phyloP scores from a whole-genome alignment of 768 basidiomycete genomes.

The Macrolepiota albuminosa region DNA sequence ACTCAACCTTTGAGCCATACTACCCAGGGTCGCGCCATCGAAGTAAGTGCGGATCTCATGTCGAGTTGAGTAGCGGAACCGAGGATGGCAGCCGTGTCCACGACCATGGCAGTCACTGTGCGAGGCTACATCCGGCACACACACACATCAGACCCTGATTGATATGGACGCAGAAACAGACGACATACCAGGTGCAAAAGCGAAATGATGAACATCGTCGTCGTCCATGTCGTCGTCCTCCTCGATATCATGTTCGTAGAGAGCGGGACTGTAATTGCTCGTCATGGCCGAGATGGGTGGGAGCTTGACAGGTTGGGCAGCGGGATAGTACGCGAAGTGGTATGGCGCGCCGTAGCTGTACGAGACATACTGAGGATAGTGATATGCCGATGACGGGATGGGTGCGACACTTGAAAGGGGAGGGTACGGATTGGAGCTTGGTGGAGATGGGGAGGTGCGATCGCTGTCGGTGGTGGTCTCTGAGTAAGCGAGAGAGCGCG shows the following conservation, averaged over 20 bases:
- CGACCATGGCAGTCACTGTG: background rate
- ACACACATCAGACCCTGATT: background rate
- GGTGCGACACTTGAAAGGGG: no score
- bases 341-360: background rate
- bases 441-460: background rate
- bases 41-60: constrained; percentile 3
- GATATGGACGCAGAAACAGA: background rate
- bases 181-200: constrained; percentile 5
- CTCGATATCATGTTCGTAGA: background rate
- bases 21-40: constrained; percentile 4
- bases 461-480: background rate
- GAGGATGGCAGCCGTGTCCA: background rate
- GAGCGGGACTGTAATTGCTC: background rate
- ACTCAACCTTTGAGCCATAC: background rate
- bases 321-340: background rate
- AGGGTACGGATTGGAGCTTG: background rate
- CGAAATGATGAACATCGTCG: background rate
- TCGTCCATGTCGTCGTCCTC: background rate
- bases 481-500: background rate
- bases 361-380: background rate
- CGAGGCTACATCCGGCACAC: background rate
- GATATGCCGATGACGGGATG: background rate
- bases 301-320: background rate
- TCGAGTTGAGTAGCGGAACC: constrained; percentile 5
- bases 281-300: background rate